Evolutionary conservation across 2,329 filamentous ascomycete genomes (phyloP), one percentile per base, ranked within the genome.

Genomic region (Penicillium sp.): DNA sequence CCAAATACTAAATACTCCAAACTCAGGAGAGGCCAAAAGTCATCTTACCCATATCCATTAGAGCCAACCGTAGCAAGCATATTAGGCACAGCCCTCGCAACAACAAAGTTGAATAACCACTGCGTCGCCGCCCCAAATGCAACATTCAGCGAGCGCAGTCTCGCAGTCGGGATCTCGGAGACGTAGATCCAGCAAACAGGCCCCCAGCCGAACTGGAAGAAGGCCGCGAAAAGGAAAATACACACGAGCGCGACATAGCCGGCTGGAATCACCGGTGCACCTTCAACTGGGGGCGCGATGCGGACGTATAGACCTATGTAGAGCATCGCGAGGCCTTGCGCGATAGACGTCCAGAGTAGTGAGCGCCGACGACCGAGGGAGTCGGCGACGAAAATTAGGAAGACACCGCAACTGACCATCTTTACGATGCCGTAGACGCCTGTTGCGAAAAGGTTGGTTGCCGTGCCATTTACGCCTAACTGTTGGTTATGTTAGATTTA

Each of bases 371-470:
- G 82, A 19, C 88, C 88, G 1, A 91, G 82, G 2, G 85, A 87
- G 68, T 91, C 88, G 55, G 86, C 86, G 13, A 83, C 81, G 62
- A 89, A 86, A 60, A 87, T 67, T 23, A 91, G 78, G 77, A 90
- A 91, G 49, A 79, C 67, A 5, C 81, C 78, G 66, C 86, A 89
- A 34, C 84, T 82, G 9, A 79, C 72, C 73, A 87, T 85, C 71
- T 91, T 91, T 52, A 89, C 83, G 50, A 90, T 81, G 23, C 88
- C 88, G 67, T 90, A 91, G 60, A 91, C 82, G 36, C 88, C 88
- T 0, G 88, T 90, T 4, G 88, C 87, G 68, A 91, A 89, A 21
- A 91, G 82, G 16, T 82, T 83, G 36, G 82, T 79, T 34, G 80
- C 70, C 5, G 81, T 85, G 11, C 78, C 80, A 1, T 66, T 74